phyloP scores from a whole-genome alignment of 306 rosid species.

The Luffa acutangula region DNA sequence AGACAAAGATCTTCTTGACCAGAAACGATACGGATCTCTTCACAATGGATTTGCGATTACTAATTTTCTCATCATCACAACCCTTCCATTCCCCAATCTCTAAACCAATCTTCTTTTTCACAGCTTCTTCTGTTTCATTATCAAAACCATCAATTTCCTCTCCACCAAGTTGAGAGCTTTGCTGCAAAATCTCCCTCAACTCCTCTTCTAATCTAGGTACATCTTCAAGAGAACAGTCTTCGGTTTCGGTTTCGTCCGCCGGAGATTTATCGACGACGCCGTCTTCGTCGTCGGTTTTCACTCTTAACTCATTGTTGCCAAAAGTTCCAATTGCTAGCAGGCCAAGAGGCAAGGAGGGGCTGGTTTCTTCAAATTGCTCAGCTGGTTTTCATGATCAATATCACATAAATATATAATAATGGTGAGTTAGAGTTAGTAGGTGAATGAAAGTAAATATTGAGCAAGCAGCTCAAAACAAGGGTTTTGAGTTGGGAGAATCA shows the following conservation, averaged over 20 bases:
- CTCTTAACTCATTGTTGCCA: slow-evolving; percentile 51
- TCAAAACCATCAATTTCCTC: slow-evolving; percentile 38
- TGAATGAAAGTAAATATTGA: neutral
- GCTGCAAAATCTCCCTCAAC: slow-evolving; percentile 45
- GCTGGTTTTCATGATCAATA: slow-evolving; percentile 49
- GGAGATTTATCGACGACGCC: slow-evolving; percentile 29
- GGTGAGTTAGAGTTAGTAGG: neutral
- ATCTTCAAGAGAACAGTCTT: slow-evolving; percentile 61
- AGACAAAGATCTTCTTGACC: slow-evolving; percentile 74
- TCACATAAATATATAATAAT: neutral
- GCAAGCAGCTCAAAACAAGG: neutral
- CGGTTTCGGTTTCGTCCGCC: slow-evolving; percentile 33
- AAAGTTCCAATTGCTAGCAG: slow-evolving; percentile 85
- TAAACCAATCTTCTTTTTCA: slow-evolving; percentile 65
- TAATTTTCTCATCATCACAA: slow-evolving; percentile 23
- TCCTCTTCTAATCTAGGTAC: slow-evolving; percentile 69
- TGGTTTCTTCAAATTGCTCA: slow-evolving; percentile 64
- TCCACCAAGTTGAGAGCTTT: slow-evolving; percentile 41
- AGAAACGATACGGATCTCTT: slow-evolving; percentile 77
- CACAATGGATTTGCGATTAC: slow-evolving; percentile 41
- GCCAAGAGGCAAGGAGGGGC: slow-evolving; percentile 69
- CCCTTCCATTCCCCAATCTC: slow-evolving; percentile 65
- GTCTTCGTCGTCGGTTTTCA: slow-evolving; percentile 20
- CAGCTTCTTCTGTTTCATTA: slow-evolving; percentile 46
- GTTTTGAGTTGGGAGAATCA: neutral